phyloP scores from a whole-genome alignment of 345 rosid species.

The Rhizophora apiculata region DNA sequence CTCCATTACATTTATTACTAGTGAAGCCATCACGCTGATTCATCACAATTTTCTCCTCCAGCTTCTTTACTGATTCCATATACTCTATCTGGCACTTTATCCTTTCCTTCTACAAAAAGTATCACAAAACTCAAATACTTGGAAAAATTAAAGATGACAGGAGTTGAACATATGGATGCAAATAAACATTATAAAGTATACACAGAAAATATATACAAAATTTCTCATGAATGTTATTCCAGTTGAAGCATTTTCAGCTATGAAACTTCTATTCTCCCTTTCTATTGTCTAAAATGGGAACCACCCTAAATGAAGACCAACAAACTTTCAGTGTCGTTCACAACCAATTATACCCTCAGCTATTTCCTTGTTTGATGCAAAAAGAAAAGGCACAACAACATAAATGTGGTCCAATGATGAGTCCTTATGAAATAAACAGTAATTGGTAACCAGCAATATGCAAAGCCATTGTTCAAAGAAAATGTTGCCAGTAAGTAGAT shows the following conservation, averaged over 20 bases:
- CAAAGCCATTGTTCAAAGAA: not conserved
- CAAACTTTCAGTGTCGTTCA: not conserved
- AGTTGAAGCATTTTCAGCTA: not conserved
- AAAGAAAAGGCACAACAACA: not conserved
- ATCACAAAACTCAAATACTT: not conserved
- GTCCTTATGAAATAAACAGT: not conserved
- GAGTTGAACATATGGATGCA: not conserved
- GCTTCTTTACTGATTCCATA: constrained; percentile 31
- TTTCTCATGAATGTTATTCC: constrained; percentile 4
- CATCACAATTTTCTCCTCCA: constrained; percentile 30
- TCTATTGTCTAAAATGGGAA: constrained; percentile 1
- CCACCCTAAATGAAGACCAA: not conserved
- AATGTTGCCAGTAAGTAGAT: not conserved
- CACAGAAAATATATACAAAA: not conserved
- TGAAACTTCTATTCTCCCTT: not conserved
- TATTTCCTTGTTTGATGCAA: not conserved
- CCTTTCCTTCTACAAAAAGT: constrained; percentile 28
- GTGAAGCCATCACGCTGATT: constrained; percentile 25
- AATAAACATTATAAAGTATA: not conserved
- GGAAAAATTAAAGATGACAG: not conserved
- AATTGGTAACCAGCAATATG: not conserved
- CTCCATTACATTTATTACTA: constrained; percentile 11
- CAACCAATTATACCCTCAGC: not conserved
- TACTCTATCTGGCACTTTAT: constrained; percentile 37
- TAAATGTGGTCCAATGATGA: not conserved